Conservation (phyloP, 805 yeast genomes). For the Myxozyma neglecta region DNA sequence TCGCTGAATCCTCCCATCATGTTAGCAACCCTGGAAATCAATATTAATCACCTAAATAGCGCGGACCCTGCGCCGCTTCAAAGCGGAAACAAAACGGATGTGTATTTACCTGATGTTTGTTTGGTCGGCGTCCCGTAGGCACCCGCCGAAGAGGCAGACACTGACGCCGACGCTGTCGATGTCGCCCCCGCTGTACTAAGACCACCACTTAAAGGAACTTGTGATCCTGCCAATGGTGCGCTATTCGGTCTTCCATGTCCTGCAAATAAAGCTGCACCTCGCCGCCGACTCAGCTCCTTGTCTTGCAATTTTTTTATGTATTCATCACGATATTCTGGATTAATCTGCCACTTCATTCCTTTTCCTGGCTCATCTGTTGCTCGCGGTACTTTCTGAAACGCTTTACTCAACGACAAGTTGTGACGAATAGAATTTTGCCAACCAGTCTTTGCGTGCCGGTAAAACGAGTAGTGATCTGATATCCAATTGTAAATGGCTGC, state of each 20-base stretch:
- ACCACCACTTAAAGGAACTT: slow-evolving; percentile 6
- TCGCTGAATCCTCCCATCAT: slow-evolving; percentile 1
- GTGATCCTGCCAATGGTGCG: not conserved
- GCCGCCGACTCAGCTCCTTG: slow-evolving; percentile 47
- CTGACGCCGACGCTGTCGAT: slow-evolving; percentile 4
- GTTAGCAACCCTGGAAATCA: not conserved
- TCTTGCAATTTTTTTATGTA: slow-evolving; percentile 75
- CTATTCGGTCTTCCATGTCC: slow-evolving; percentile 8
- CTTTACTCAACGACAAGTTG: slow-evolving; percentile 89
- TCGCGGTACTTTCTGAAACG: slow-evolving; percentile 96
- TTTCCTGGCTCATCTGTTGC: slow-evolving; percentile 96
- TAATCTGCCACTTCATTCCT: slow-evolving; percentile 98
- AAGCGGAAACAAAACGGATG: not conserved
- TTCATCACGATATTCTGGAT: slow-evolving; percentile 79
- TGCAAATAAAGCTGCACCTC: slow-evolving; percentile 27
- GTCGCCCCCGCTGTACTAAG: not conserved
- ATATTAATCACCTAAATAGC: not conserved
- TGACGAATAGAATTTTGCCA: slow-evolving; percentile 99
- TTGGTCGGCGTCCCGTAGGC: slow-evolving; percentile 25
- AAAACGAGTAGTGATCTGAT: slow-evolving; percentile 81
- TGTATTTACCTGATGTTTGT: slow-evolving; percentile 24
- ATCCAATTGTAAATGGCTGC: slow-evolving; percentile 94
- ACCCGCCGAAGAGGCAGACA: no score
- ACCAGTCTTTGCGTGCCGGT: slow-evolving; percentile 87
- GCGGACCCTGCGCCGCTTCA: not conserved